phyloP scores from a whole-genome alignment of 1,139 yeast species.

The Nakaseomyces bracarensis region DNA sequence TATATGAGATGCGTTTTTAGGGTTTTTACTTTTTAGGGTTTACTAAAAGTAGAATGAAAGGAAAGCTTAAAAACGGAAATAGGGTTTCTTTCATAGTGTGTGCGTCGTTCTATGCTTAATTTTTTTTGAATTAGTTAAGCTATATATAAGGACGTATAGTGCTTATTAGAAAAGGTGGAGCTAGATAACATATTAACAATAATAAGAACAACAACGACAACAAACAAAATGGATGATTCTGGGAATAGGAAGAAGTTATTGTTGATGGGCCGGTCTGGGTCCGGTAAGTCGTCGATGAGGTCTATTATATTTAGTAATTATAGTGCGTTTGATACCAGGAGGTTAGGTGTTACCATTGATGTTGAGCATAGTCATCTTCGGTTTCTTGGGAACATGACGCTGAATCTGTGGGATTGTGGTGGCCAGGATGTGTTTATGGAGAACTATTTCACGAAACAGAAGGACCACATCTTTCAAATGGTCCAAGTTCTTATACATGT shows the following conservation, averaged over 20 bases:
- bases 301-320: conserved; percentile 91
- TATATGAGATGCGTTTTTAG: too few species aligned
- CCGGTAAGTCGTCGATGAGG: conserved; percentile 96
- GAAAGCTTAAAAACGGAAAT: too few species aligned
- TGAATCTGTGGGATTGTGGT: conserved; percentile 97
- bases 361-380: conserved; percentile 94
- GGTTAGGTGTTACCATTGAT: conserved; percentile 95
- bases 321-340: conserved; percentile 91
- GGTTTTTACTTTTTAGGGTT: too few species aligned
- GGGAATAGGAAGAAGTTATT: conserved; percentile 30
- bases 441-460: conserved; percentile 77
- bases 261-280: conserved; percentile 82
- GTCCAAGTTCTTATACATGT: conserved; percentile 97
- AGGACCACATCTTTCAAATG: conserved; percentile 89
- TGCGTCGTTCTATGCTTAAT: too few species aligned
- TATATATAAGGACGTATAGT: too few species aligned
- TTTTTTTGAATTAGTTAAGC: too few species aligned
- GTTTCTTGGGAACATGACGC: conserved; percentile 88
- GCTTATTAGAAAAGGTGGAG: too few species aligned
- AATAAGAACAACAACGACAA: too few species aligned
- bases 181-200: too few species aligned
- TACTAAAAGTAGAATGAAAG: too few species aligned
- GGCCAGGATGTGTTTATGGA: conserved; percentile 97
- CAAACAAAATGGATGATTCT: conserved; percentile 12
- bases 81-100: too few species aligned